Evolutionary conservation across 208 protist species (phyloP).

Genomic region (Polymyxa betae): DNA sequence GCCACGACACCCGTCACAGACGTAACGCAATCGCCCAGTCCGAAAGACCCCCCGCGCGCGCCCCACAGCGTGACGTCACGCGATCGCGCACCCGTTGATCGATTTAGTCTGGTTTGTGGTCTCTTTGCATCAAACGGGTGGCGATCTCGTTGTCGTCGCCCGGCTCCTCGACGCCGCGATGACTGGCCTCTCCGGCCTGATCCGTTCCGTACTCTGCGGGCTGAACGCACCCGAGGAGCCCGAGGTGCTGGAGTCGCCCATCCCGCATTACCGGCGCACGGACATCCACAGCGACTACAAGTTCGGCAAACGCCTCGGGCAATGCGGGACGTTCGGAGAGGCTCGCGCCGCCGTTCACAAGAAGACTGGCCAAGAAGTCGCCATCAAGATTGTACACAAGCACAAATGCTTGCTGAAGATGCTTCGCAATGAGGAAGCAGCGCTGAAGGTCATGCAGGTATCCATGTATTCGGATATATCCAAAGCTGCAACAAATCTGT

Average conservation of each 20-base stretch:
- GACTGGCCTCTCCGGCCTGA: no score
- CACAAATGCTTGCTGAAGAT: background rate
- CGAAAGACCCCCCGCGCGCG: no score
- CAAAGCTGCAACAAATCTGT: background rate
- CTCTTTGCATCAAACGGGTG: no score
- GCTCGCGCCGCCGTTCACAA: background rate
- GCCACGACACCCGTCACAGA: no score
- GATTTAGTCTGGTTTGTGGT: no score
- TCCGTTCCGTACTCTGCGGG: no score
- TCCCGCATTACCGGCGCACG: background rate
- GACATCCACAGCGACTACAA: background rate
- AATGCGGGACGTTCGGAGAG: constrained; percentile 1
- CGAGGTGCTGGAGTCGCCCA: background rate
- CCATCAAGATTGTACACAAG: background rate
- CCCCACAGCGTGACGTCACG: no score
- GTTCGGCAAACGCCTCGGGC: background rate
- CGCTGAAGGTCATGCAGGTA: background rate
- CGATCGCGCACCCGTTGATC: no score
- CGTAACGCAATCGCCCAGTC: no score
- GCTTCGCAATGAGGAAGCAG: background rate
- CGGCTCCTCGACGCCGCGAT: no score
- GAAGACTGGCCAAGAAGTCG: background rate
- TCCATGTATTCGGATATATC: background rate
- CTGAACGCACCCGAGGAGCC: background rate
- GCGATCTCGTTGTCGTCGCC: no score